Percentiles rank a stretch among this genome's conserved stretches.
Conservation (phyloP, 2,329 filamentous ascomycete genomes). For the Colletotrichum truncatum region DNA sequence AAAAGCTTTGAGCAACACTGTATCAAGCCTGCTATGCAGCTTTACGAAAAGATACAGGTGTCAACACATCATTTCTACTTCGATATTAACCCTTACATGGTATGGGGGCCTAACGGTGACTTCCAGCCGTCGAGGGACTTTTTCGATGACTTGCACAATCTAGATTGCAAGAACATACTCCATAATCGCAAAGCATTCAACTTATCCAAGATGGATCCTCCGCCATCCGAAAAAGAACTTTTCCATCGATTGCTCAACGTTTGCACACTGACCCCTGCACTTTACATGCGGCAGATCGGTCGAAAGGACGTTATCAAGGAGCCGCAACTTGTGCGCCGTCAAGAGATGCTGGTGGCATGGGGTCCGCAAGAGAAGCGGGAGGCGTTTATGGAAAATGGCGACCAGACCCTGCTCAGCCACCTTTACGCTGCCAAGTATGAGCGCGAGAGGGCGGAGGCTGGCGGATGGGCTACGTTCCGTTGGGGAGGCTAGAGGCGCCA, state of each 20-base stretch:
- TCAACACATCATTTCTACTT: constrained; percentile 49
- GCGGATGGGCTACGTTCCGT: constrained; percentile 23
- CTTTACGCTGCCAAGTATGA: constrained; percentile 38
- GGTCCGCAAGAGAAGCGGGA: constrained; percentile 42
- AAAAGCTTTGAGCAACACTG: constrained; percentile 37
- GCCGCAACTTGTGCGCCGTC: constrained; percentile 44
- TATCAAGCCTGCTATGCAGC: constrained; percentile 44
- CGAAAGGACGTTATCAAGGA: constrained; percentile 43
- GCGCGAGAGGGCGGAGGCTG: constrained; percentile 20
- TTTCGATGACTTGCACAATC: constrained; percentile 38
- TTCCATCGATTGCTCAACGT: constrained; percentile 42
- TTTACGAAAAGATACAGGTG: constrained; percentile 49
- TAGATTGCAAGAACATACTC: constrained; percentile 47
- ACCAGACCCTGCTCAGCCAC: constrained; percentile 41
- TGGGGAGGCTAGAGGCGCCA: constrained; percentile 12
- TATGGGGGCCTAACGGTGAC: constrained; percentile 34
- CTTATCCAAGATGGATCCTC: constrained; percentile 41
- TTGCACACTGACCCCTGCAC: constrained; percentile 44
- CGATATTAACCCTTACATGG: constrained; percentile 42
- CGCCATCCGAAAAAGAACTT: constrained; percentile 41
- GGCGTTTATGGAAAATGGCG: constrained; percentile 37
- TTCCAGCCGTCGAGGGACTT: constrained; percentile 41
- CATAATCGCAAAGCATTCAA: constrained; percentile 47
- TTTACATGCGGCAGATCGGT: constrained; percentile 47
- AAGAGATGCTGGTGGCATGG: constrained; percentile 50